Base-by-base conservation (phyloP, 2,329 filamentous ascomycete genomes). In the Aureobasidium lini region DNA sequence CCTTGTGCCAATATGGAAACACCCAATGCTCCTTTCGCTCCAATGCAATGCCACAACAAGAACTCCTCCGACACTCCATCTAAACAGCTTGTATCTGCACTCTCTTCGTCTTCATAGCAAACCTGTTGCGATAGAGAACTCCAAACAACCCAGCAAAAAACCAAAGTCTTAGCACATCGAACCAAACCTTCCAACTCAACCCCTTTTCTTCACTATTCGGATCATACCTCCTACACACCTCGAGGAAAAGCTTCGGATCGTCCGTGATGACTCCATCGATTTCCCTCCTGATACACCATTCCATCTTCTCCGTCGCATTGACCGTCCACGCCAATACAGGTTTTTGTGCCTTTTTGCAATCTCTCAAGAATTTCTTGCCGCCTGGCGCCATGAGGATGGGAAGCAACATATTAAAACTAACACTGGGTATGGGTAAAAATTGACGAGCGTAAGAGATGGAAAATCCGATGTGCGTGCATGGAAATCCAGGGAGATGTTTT, bases 231-330 rank as follows among this genome's bases (percentile, higher is more conserved):
- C 77, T 67, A 62, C 82, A 84, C 1, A 90, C 79, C 46, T 86
- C 80, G 28, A 85, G 69, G 67, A 85, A 93, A 64, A 81, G 72
- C 68, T 81, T 81, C 1, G 89, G 89, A 65, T 96, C 85, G 68
- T 96, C 92, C 0, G 91, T 95, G 57, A 96, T 85, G 4, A 96
- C 87, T 0, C 89, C 92, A 66, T 95, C 89, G 1, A 95, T 75
- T 3, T 72, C 70, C 43, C 81, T 75, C 31, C 78, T 73, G 36
- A 95, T 83, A 63, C 84, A 81, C 90, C 90, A 96, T 66, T 84
- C 81, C 92, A 97, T 96, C 73, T 84, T 82, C 52, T 79, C 77
- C 63, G 83, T 81, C 13, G 87, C 81, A 70, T 97, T 96, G 53
- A 96, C 88, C 0, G 92, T 96, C 93, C 93, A 97, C 0, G 84